Evolutionary conservation across 768 basidiomycete species (phyloP).

Genomic region (Pleurotus cornucopiae): DNA sequence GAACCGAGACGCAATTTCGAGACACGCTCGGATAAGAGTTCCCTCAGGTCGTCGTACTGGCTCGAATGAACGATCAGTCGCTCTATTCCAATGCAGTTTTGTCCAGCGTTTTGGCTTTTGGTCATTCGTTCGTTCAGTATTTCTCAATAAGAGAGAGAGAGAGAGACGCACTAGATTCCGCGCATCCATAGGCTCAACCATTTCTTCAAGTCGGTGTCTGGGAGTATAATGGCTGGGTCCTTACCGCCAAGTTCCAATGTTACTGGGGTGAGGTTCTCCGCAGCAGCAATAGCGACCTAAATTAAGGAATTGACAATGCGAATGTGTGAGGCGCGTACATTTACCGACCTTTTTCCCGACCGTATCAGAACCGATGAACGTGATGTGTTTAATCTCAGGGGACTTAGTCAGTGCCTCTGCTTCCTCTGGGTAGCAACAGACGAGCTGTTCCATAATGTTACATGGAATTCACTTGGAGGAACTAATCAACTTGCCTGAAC

Average conservation of each 20-base stretch:
- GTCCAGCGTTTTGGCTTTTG: slow-evolving; percentile 82
- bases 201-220: slow-evolving; percentile 75
- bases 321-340: neutral
- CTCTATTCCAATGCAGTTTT: slow-evolving; percentile 98
- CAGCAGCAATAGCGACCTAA: slow-evolving; percentile 80
- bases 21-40: slow-evolving; percentile 59
- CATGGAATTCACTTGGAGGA: neutral
- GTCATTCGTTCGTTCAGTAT: neutral
- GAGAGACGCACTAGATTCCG: slow-evolving; percentile 74
- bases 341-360: slow-evolving; percentile 66
- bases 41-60: slow-evolving; percentile 74
- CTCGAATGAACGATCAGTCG: slow-evolving; percentile 80
- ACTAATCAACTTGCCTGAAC: slow-evolving; percentile 58
- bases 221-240: slow-evolving; percentile 88
- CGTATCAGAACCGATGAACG: slow-evolving; percentile 83
- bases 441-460: slow-evolving; percentile 39
- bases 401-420: slow-evolving; percentile 79
- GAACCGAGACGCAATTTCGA: slow-evolving; percentile 73
- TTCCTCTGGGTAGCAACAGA: slow-evolving; percentile 85
- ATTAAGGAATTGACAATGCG: neutral
- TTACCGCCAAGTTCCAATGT: slow-evolving; percentile 95
- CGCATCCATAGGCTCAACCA: slow-evolving; percentile 86
- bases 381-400: slow-evolving; percentile 85
- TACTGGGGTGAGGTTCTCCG: slow-evolving; percentile 84
- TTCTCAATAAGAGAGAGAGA: neutral